Base-by-base conservation (phyloP, 2,329 filamentous ascomycete genomes). In the Dendrostoma leiphaemia region DNA sequence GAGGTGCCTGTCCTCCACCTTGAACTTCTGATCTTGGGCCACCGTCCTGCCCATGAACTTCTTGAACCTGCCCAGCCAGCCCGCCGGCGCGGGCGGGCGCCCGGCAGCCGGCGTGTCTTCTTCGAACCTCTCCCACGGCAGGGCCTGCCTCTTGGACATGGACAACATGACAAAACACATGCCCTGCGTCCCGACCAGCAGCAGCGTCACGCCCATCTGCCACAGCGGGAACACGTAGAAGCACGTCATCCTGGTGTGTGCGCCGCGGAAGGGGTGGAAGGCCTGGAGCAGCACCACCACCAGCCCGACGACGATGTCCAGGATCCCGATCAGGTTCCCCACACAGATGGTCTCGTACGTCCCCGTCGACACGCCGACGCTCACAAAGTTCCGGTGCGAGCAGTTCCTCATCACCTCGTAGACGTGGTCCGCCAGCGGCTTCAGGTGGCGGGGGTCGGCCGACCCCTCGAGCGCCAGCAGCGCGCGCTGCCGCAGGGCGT, bases 361-460 rank as follows among this genome's bases (percentile, higher is more conserved):
- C 34, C 76, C 76, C 61, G 78, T 81, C 61, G 73, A 78, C 31
- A 81, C 74, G 56, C 79, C 80, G 6, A 83, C 70, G 35, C 79
- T 75, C 43, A 81, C 69, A 59, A 83, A 77, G 63, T 76, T 74
- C 51, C 76, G 70, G 61, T 77, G 69, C 19, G 75, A 78, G 67
- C 76, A 78, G 63, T 74, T 76, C 54, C 69, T 71, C 17, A 78
- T 69, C 28, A 78, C 70, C 29, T 69, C 64, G 60, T 77, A 75
- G 34, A 74, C 71, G 62, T 78, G 75, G 54, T 77, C 74, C 28
- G 74, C 75, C 6, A 78, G 64, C 19, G 74, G 73, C 19, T 60
- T 59, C n/a, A 78, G 68, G 49, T 71, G 63, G 4, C 61, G 60
- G 0, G 75, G 74, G 52, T 75, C 69, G 1, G 66, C 65, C 6